Conservation (phyloP, 306 rosid species). For the Morella rubra region DNA sequence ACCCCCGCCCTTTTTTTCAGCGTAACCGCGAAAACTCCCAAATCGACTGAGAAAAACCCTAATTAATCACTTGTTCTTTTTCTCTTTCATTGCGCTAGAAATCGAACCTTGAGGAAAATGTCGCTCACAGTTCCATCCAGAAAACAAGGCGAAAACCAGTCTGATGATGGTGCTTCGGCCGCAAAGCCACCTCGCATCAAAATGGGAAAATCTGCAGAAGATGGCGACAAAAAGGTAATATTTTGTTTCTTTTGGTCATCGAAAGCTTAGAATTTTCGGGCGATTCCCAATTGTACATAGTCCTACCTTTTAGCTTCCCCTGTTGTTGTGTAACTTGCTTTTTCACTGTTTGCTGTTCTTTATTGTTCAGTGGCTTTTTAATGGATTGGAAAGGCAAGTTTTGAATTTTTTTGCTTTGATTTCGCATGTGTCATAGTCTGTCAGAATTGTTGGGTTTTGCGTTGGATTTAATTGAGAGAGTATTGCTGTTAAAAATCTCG, state of each 20-base stretch:
- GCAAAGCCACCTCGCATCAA: constrained; percentile 58
- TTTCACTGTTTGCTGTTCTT: background rate
- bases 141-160: constrained; percentile 53
- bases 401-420: background rate
- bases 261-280: background rate
- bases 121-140: constrained; percentile 45
- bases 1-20: too few relatives aligned
- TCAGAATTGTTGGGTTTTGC: background rate
- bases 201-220: constrained; percentile 63
- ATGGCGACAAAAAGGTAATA: constrained; percentile 60
- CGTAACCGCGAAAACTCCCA: too few relatives aligned
- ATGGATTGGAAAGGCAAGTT: background rate
- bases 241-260: background rate
- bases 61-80: background rate
- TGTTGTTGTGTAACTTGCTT: background rate
- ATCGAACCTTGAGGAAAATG: constrained; percentile 25
- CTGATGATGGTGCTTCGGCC: constrained; percentile 69
- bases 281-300: constrained; percentile 26
- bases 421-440: background rate
- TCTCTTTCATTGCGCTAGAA: background rate
- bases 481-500: too few relatives aligned
- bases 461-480: background rate
- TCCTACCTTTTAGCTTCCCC: background rate
- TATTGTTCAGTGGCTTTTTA: background rate
- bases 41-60: constrained; percentile 22